These are phyloP conservation scores for Achaetomiella virescens DNA, from an alignment of 495 filamentous ascomycete species.

Conservation along the genomic window DNA sequence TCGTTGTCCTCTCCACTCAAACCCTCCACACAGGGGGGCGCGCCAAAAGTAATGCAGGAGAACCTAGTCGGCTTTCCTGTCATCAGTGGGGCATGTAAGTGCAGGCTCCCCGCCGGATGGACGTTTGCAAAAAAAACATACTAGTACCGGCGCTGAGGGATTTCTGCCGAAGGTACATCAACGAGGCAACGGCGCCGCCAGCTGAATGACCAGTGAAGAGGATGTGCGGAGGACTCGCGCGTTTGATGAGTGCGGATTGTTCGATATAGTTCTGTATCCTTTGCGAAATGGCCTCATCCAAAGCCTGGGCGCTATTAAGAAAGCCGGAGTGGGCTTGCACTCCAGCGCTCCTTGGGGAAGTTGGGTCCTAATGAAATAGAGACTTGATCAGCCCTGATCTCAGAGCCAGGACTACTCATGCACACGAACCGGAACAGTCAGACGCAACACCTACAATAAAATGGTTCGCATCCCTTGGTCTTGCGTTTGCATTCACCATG, in stretches of 20 bases:
- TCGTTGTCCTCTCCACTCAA: too few species aligned
- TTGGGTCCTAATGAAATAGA: too few species aligned
- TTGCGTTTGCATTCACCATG: background rate
- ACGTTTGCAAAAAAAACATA: too few species aligned
- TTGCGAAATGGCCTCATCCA: background rate
- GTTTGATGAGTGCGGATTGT: too few species aligned
- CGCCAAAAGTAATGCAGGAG: background rate
- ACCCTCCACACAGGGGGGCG: background rate
- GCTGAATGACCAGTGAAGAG: background rate
- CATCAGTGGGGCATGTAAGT: too few species aligned
- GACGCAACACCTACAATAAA: background rate
- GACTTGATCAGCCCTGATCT: too few species aligned
- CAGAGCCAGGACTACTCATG: too few species aligned
- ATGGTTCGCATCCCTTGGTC: background rate
- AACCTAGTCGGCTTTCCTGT: too few species aligned
- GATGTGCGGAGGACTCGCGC: background rate
- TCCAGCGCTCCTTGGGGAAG: background rate
- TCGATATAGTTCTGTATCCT: background rate
- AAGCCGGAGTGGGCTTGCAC: background rate
- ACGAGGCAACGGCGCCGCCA: background rate
- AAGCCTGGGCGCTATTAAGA: background rate
- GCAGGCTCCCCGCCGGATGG: too few species aligned
- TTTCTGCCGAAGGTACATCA: background rate
- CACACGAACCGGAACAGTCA: too few species aligned
- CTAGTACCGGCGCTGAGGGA: too few species aligned